These are phyloP conservation scores for Paracoccidioides lutzii DNA, from an alignment of 2,329 filamentous ascomycete genomes.

Conservation along the genomic window DNA sequence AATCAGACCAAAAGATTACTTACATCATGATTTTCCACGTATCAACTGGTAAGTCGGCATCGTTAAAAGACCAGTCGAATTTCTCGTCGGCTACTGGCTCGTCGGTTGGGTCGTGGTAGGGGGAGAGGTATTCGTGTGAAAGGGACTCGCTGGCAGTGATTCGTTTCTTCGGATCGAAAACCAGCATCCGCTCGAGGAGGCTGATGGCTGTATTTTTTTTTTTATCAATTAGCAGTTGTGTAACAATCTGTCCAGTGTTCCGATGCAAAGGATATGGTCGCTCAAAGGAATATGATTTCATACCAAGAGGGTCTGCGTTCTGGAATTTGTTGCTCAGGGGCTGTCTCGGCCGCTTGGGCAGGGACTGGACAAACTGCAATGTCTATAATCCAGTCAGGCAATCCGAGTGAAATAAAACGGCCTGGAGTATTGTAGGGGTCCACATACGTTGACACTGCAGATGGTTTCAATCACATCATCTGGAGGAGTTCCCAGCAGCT, in stretches of 20 bases:
- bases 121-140: slow-evolving; percentile 82
- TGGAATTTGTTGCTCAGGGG: slow-evolving; percentile 82
- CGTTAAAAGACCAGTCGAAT: slow-evolving; percentile 99
- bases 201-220: slow-evolving; percentile 56
- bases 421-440: background rate
- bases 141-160: slow-evolving; percentile 78
- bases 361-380: slow-evolving; percentile 88
- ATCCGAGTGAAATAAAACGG: background rate
- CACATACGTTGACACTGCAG: slow-evolving; percentile 83
- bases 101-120: slow-evolving; percentile 94
- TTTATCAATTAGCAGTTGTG: background rate
- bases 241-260: background rate
- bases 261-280: slow-evolving; percentile 5
- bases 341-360: slow-evolving; percentile 86
- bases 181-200: slow-evolving; percentile 88
- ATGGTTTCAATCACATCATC: slow-evolving; percentile 99
- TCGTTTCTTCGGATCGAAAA: slow-evolving; percentile 95
- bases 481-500: slow-evolving; percentile 86
- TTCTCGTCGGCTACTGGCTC: slow-evolving; percentile 93
- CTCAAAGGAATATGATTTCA: slow-evolving; percentile 15
- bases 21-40: slow-evolving; percentile 99
- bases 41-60: slow-evolving; percentile 90
- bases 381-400: slow-evolving; percentile 45
- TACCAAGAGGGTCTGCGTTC: slow-evolving; percentile 79
- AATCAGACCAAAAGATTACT: slow-evolving; percentile 21